A percentile compares a stretch with the other conserved stretches of the same genome.
Conservation (phyloP, 768 basidiomycete species). For the Leucosporidium yakuticum region DNA sequence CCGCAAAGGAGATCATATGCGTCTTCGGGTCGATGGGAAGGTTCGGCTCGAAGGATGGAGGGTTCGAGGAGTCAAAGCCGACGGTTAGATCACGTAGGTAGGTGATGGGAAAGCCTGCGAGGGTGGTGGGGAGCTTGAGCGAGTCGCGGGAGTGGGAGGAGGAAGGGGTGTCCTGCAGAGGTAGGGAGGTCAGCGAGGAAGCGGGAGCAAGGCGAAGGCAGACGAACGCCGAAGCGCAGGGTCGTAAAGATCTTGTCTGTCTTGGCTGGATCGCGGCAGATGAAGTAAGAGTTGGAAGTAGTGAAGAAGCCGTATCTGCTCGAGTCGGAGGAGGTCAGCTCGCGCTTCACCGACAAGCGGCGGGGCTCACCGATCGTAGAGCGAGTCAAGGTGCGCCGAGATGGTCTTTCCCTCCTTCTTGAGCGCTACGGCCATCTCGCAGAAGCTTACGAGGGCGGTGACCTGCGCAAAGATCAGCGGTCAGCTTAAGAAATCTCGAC, state of each 20-base stretch:
- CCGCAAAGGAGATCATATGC: conserved; percentile 79
- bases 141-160: neutral
- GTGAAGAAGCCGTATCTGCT: conserved; percentile 78
- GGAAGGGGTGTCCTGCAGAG: neutral
- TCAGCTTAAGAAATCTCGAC: neutral
- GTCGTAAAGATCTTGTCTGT: conserved; percentile 64
- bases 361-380: conserved; percentile 38
- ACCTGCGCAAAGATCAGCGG: conserved; percentile 12
- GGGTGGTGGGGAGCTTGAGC: conserved; percentile 17
- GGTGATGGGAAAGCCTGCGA: conserved; percentile 58
- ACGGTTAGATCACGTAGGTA: conserved; percentile 68
- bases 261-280: conserved; percentile 56
- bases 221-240: conserved; percentile 54
- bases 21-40: conserved; percentile 41
- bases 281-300: conserved; percentile 44
- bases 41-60: conserved; percentile 61
- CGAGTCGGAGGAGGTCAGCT: conserved; percentile 42
- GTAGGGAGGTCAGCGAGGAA: neutral
- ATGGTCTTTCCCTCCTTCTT: conserved; percentile 54
- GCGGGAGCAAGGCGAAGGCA: neutral
- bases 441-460: conserved; percentile 35
- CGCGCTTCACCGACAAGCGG: neutral
- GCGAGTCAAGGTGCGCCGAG: conserved; percentile 53
- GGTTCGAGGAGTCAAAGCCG: conserved; percentile 59
- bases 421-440: conserved; percentile 49